Conservation (phyloP, 2,329 filamentous ascomycete genomes). For the Lachnellula arida region DNA sequence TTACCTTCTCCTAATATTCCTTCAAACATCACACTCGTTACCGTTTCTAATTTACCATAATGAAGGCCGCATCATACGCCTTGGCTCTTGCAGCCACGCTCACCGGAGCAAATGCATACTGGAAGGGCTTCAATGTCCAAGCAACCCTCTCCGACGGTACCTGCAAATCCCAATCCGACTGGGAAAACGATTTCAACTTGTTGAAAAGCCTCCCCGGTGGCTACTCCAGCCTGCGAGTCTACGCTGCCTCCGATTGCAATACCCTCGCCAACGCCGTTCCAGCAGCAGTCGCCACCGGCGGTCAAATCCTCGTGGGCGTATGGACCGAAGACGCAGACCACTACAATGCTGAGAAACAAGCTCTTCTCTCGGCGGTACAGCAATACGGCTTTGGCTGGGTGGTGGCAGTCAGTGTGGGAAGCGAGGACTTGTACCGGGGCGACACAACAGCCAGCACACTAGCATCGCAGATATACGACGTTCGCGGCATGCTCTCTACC, state of each 20-base stretch:
- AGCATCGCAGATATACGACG: conserved; percentile 44
- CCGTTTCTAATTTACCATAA: conserved; percentile 7
- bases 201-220: conserved; percentile 44
- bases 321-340: conserved; percentile 54
- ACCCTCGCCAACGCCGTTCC: conserved; percentile 45
- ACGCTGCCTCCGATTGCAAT: conserved; percentile 52
- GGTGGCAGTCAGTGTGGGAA: conserved; percentile 61
- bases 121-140: conserved; percentile 39
- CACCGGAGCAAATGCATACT: conserved; percentile 34
- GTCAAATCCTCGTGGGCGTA: conserved; percentile 58
- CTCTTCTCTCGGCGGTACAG: conserved; percentile 52
- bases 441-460: conserved; percentile 38
- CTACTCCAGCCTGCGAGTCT: conserved; percentile 58
- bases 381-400: conserved; percentile 55
- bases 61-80: conserved; percentile 25
- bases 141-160: conserved; percentile 42
- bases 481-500: conserved; percentile 47
- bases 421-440: conserved; percentile 61
- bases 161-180: conserved; percentile 63
- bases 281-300: conserved; percentile 57
- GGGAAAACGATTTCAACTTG: conserved; percentile 60
- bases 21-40: not conserved
- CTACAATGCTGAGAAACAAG: conserved; percentile 56
- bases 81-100: conserved; percentile 32
- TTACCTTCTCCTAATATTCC: not conserved